Evolutionary conservation across 148 eudicot species (phyloP).

Genomic region (Diospyros kaki): DNA sequence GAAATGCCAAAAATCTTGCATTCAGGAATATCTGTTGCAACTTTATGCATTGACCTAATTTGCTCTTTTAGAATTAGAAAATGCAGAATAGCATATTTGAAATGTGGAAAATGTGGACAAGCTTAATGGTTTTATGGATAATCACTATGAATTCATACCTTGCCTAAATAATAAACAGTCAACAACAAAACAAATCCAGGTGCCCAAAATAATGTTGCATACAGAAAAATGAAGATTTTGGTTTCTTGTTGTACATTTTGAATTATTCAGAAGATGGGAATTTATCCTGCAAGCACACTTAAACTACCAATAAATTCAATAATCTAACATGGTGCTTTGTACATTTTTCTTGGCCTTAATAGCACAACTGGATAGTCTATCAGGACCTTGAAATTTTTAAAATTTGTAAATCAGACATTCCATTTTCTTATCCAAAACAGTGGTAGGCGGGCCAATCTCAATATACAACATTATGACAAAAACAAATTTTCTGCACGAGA

Average conservation of each 20-base stretch:
- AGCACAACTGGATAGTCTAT: neutral
- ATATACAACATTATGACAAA: too few species aligned
- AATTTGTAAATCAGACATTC: neutral
- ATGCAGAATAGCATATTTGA: neutral
- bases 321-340: too few species aligned
- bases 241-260: too few species aligned
- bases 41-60: neutral
- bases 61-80: neutral
- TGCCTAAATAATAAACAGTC: neutral
- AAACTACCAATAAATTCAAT: neutral
- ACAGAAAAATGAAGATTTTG: neutral
- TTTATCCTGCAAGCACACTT: too few species aligned
- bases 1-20: neutral
- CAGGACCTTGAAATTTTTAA: neutral
- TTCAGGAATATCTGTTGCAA: neutral
- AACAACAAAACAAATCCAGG: neutral
- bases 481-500: too few species aligned
- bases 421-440: neutral
- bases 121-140: neutral
- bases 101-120: neutral
- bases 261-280: too few species aligned
- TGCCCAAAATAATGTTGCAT: neutral
- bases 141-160: neutral
- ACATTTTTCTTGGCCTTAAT: too few species aligned
- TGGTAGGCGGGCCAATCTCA: neutral